Evolutionary conservation across 345 rosid species (phyloP).

Genomic region (Linum lewisii): DNA sequence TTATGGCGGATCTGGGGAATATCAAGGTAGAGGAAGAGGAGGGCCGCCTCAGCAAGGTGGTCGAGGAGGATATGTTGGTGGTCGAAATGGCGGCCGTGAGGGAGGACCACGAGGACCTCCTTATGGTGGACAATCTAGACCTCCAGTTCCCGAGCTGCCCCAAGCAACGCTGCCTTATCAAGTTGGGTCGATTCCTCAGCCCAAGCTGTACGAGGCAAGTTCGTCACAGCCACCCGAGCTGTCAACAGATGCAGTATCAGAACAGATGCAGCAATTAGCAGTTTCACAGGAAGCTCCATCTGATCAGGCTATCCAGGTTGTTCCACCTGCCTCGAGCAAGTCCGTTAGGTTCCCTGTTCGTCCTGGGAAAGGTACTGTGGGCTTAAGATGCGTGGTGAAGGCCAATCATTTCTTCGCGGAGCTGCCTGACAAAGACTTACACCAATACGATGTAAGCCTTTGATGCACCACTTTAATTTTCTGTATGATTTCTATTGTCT

Average conservation of each 20-base stretch:
- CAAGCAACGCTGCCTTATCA: slow-evolving; percentile 75
- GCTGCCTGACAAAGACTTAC: slow-evolving; percentile 84
- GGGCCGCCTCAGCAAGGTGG: slow-evolving; percentile 59
- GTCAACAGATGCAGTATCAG: slow-evolving; percentile 17
- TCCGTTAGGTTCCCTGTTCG: slow-evolving; percentile 70
- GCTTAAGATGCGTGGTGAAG: slow-evolving; percentile 66
- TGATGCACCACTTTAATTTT: neutral
- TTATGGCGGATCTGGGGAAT: neutral
- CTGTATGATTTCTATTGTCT: neutral
- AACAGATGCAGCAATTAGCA: slow-evolving; percentile 43
- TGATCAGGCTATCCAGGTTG: slow-evolving; percentile 50
- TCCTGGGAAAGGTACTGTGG: slow-evolving; percentile 64
- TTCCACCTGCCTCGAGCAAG: slow-evolving; percentile 56
- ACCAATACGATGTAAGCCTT: slow-evolving; percentile 78
- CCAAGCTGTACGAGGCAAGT: slow-evolving; percentile 39
- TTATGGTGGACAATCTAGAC: slow-evolving; percentile 46
- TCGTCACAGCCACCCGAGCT: slow-evolving; percentile 39
- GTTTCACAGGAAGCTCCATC: slow-evolving; percentile 39
- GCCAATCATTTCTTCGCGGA: slow-evolving; percentile 97
- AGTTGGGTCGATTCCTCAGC: slow-evolving; percentile 51
- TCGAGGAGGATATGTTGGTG: slow-evolving; percentile 50
- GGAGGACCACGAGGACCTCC: slow-evolving; percentile 47
- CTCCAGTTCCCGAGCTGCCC: slow-evolving; percentile 88
- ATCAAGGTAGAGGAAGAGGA: slow-evolving; percentile 78
- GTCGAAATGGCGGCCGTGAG: slow-evolving; percentile 17